These are phyloP conservation scores for Apiospora hydei DNA, from an alignment of 2,329 filamentous ascomycete genomes.

Conservation along the genomic window DNA sequence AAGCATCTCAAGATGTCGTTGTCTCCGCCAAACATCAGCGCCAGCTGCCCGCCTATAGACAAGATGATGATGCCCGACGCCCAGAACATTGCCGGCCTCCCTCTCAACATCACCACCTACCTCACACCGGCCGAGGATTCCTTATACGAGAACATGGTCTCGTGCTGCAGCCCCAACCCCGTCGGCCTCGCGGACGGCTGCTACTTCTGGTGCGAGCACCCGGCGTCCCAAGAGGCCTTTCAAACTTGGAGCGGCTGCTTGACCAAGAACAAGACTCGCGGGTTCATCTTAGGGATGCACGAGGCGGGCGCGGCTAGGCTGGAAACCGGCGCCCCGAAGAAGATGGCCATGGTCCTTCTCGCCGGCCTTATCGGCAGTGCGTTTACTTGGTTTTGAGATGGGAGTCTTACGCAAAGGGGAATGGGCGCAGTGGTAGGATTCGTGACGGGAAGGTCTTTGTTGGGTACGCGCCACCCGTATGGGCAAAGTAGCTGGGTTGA, in stretches of 20 bases:
- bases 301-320: no score
- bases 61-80: background rate
- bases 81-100: background rate
- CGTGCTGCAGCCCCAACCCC: constrained; percentile 2
- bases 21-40: background rate
- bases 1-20: background rate
- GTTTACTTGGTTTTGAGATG: no score
- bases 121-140: background rate
- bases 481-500: no score
- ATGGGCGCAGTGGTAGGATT: no score
- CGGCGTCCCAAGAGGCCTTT: background rate
- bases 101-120: constrained; percentile 19
- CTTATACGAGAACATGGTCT: background rate
- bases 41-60: background rate
- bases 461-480: no score
- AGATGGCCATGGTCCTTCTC: no score
- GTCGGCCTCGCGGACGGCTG: constrained; percentile 3
- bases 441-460: no score
- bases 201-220: constrained; percentile 22
- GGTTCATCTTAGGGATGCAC: background rate
- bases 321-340: no score
- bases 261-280: background rate
- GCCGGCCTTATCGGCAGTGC: no score
- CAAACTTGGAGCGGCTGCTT: background rate
- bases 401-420: no score